Percentiles rank a stretch among this genome's conserved stretches.
These are phyloP conservation scores for Boletus vermiculosoides DNA, from an alignment of 768 basidiomycete genomes.

Conservation along the genomic window DNA sequence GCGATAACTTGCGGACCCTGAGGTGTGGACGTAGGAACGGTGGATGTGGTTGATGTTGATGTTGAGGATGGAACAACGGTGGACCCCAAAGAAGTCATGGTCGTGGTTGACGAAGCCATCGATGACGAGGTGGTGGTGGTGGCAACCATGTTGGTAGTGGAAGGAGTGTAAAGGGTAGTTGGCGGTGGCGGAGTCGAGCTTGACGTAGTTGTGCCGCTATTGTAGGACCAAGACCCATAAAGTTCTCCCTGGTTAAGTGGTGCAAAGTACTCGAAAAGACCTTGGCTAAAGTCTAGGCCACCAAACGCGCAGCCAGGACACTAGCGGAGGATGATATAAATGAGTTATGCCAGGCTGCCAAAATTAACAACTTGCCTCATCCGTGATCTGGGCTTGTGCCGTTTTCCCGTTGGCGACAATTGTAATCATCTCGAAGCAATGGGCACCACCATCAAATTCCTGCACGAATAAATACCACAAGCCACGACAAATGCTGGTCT, in stretches of 20 bases:
- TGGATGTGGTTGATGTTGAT: background rate
- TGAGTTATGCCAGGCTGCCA: background rate
- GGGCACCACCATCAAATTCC: conserved; percentile 40
- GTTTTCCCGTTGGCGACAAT: conserved; percentile 40
- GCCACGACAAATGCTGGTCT: background rate
- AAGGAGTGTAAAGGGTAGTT: conserved; percentile 21
- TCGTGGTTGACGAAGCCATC: conserved; percentile 7
- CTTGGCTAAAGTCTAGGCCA: conserved; percentile 46
- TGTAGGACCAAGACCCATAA: conserved; percentile 41
- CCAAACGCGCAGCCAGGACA: conserved; percentile 39
- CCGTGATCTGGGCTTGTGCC: conserved; percentile 43
- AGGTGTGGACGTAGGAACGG: conserved; percentile 17
- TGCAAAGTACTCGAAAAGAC: conserved; percentile 46
- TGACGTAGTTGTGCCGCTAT: conserved; percentile 21
- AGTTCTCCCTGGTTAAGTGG: conserved; percentile 35
- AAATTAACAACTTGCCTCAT: conserved; percentile 36
- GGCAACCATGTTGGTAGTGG: conserved; percentile 10
- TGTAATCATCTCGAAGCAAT: conserved; percentile 47
- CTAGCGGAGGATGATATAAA: conserved; percentile 21
- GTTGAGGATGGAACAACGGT: conserved; percentile 7
- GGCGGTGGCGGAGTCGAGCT: conserved; percentile 20
- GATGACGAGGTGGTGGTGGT: conserved; percentile 17
- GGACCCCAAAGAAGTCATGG: conserved; percentile 11
- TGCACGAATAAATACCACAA: conserved; percentile 15
- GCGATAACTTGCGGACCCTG: conserved; percentile 21